These are phyloP conservation scores for Globisporangium iwayamae DNA, from an alignment of 352 stramenopile genomes.

Conservation along the genomic window DNA sequence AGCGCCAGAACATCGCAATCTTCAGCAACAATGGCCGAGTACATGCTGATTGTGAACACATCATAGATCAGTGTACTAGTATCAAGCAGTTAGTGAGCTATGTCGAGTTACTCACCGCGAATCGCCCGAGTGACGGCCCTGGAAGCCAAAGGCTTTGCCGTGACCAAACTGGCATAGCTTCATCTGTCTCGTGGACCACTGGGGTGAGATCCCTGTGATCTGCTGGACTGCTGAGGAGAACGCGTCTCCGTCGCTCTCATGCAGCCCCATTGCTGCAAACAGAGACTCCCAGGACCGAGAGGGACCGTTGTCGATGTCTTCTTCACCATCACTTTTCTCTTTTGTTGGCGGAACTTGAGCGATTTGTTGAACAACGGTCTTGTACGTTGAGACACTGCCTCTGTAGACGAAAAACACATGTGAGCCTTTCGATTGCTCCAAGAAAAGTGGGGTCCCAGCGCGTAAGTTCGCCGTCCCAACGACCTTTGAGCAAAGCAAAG, in stretches of 20 bases:
- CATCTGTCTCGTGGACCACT: constrained; percentile 13
- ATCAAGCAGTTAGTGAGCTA: too few species aligned
- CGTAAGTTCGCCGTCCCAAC: constrained; percentile 22
- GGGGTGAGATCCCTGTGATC: not conserved
- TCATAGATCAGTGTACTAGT: not conserved
- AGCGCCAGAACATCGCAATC: constrained; percentile 27
- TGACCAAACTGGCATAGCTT: constrained; percentile 8
- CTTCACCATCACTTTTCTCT: not conserved
- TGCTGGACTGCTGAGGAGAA: not conserved
- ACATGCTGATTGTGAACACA: constrained; percentile 15
- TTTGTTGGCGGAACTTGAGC: not conserved
- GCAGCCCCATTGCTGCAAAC: not conserved
- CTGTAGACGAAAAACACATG: constrained; percentile 29
- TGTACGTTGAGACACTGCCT: constrained; percentile 22
- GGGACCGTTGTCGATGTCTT: not conserved
- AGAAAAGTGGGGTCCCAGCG: constrained; percentile 26
- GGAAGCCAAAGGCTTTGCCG: constrained; percentile 8
- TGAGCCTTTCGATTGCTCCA: constrained; percentile 19
- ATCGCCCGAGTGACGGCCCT: constrained; percentile 2
- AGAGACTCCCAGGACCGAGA: constrained; percentile 9
- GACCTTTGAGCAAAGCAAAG: constrained; percentile 30
- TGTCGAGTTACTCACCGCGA: constrained; percentile 1
- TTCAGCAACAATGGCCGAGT: constrained; percentile 21
- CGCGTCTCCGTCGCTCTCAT: not conserved
- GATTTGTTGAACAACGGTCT: constrained; percentile 21